Base-by-base conservation (phyloP, 306 rosid genomes). In the Abrus precatorius region DNA sequence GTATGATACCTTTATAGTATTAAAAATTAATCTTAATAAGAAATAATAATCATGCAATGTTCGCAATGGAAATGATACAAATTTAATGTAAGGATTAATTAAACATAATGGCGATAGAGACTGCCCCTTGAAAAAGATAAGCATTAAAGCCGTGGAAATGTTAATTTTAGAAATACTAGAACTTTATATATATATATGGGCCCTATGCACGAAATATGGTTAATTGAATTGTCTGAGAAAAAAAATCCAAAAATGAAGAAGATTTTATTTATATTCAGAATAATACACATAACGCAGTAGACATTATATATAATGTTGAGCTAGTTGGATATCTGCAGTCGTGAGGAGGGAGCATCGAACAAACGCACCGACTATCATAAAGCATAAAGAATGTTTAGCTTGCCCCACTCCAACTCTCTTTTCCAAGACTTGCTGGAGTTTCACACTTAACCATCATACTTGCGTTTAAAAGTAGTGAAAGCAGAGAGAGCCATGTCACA, bases 381-480 rank as follows among this genome's bases (percentile, higher is more conserved):
- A 85, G 88, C 74, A 72, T 44, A 72, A 76, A 82, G 43, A 59
- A 41, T 70, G 61, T 54, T 11, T 74, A 20, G 79, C 74, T 81
- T 76, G 92, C 69, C 88, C 87, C 90, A 83, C 84, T 43, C 3
- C 61, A 90, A 81, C 86, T 82, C 84, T 83, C 82, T 83, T 83
- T 77, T 56, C 53, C 30, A 59, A 56, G 74, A 66, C 69, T 71
- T 53, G 78, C 33, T 20, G 71, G 70, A 80, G 75, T 82, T 84
- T 86, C 86, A 75, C 76, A 76, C 83, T 65, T 30, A 77, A 74
- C 81, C 79, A 89, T 86, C 85, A 79, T 81, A 86, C 85, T 85
- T 82, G 86, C 87, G 87, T 86, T 89, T 87, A 70, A 87, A 86
- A 88, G 89, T 77, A 33, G 85, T 72, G 86, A 87, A 78, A 80